phyloP scores from a whole-genome alignment of 2,329 filamentous ascomycete species.

The Magnaporthiopsis incrustans region DNA sequence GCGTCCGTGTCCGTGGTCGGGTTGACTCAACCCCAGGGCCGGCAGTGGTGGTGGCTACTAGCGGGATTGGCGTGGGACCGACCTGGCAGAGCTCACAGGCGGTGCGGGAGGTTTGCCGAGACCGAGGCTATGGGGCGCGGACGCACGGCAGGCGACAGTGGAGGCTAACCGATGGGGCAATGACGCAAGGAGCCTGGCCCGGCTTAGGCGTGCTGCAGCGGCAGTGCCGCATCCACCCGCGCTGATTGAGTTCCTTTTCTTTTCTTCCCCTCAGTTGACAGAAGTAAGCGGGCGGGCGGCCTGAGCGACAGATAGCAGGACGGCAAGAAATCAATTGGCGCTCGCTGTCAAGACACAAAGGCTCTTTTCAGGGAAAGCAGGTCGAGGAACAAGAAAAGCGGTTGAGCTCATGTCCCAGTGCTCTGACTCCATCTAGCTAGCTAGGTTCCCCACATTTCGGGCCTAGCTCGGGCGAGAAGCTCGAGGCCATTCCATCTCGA shows the following conservation, averaged over 20 bases:
- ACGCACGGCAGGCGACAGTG: slow-evolving; percentile 1
- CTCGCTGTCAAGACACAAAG: not conserved
- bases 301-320: no score
- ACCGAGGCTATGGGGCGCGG: slow-evolving; percentile 7
- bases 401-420: no score
- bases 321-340: not conserved
- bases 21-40: not conserved
- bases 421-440: not conserved
- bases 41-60: not conserved
- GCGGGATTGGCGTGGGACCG: not conserved
- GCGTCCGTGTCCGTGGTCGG: not conserved
- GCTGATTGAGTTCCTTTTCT: not conserved
- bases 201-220: not conserved
- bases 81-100: not conserved
- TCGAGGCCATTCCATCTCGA: not conserved
- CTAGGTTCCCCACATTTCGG: not conserved
- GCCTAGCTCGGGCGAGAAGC: not conserved
- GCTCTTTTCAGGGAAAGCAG: no score
- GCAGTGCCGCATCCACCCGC: not conserved
- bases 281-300: not conserved
- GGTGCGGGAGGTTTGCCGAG: slow-evolving; percentile 2
- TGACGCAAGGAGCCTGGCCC: not conserved
- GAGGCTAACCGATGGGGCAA: not conserved
- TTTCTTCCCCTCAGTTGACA: not conserved
- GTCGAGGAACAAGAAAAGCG: not conserved